Base-by-base conservation (phyloP, 441 rosid species). In the Omphalea diandra region DNA sequence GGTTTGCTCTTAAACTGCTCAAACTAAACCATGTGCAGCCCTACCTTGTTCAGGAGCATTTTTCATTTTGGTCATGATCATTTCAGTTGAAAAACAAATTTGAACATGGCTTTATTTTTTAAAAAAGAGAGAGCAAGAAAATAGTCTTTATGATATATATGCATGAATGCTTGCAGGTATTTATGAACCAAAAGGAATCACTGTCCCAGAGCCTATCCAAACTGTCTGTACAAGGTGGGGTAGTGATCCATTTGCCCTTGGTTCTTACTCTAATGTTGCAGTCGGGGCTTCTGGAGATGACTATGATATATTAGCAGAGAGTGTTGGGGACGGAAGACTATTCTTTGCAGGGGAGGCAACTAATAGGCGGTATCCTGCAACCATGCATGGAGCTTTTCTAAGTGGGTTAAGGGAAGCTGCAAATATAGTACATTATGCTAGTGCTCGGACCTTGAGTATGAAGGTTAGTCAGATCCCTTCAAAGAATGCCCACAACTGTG, bases 191-290 rank as follows among this genome's bases (percentile, higher is more conserved):
- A 87, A 88, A 75, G 97, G 98, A 64, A 83, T 94, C 68, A 89
- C 72, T 52, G 98, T 94, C 65, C 97, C 97, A 10, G 97, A 94
- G 59, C 97, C 97, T 35, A 75, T 94, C 67, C 98, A 94, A 83
- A 94, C 97, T 68, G 87, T 94, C 72, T 94, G 97, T 82, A 94
- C 98, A 46, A 87, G 98, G 75, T 94, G 97, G 98, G 98, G 95
- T 38, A 88, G 96, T 58, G 98, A 94, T 79, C 90, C 98, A 4
- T 90, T 94, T 77, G 82, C 97, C 75, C 77, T 89, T 31, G 98
- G 98, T 71, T 91, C 97, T 26, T 91, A 91, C 87, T 94, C 98
- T 52, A 91, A 91, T 74, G 98, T 91, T 76, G 98, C 98, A 29
- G 98, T 94, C 60, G 98, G 98, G 49, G 97, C 97, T 65, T 90